These are phyloP conservation scores for Botrytis hyacinthi DNA, from an alignment of 2,329 filamentous ascomycete species.

Conservation along the genomic window DNA sequence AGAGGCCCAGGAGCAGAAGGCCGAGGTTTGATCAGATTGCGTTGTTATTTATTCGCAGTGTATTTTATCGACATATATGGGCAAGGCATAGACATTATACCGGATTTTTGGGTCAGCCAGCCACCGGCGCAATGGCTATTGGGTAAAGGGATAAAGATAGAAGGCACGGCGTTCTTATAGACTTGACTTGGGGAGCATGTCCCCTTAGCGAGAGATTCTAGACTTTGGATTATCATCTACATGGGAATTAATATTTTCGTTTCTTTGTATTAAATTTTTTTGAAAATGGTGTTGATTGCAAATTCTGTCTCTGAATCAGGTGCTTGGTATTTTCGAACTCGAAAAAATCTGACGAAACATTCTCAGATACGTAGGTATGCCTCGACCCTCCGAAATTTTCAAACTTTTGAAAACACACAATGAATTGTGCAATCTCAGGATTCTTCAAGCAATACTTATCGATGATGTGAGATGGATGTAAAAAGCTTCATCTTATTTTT, in stretches of 20 bases:
- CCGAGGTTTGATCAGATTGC: not conserved
- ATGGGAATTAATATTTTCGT: not conserved
- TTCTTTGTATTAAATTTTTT: too few relatives aligned
- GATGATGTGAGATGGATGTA: not conserved
- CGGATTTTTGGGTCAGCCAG: not conserved
- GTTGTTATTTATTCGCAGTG: not conserved
- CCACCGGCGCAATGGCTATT: not conserved
- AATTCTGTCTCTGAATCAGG: not conserved
- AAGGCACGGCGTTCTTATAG: not conserved
- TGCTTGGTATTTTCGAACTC: not conserved
- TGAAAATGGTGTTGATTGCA: not conserved
- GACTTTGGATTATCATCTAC: not conserved
- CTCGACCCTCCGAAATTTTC: too few relatives aligned
- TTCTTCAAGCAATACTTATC: too few relatives aligned
- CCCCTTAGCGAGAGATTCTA: not conserved
- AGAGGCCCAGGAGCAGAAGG: constrained; percentile 8
- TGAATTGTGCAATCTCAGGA: not conserved
- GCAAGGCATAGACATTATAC: not conserved
- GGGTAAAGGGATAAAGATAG: not conserved
- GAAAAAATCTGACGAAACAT: fast-evolving
- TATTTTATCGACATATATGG: not conserved
- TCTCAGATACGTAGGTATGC: not conserved
- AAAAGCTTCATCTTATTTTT: not conserved
- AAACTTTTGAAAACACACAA: too few relatives aligned
- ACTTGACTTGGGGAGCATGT: not conserved